Evolutionary conservation across 1,284 basidiomycete species (phyloP).

Genomic region (Malassezia obtusa): DNA sequence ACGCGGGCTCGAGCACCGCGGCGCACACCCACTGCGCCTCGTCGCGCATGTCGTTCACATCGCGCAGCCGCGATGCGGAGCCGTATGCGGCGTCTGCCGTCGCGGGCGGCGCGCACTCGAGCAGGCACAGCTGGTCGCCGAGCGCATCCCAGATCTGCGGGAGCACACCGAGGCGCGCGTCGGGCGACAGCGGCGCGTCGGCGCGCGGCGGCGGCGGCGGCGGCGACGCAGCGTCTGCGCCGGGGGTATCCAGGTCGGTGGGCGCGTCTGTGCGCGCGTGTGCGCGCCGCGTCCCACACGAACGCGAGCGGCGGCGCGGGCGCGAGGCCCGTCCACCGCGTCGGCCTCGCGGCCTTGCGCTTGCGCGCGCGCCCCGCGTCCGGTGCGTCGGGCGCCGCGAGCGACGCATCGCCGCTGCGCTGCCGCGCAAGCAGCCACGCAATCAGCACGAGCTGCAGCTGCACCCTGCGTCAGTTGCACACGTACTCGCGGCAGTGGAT

Average conservation of each 20-base stretch:
- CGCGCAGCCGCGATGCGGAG: neutral
- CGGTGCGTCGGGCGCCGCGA: neutral
- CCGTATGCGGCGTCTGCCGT: neutral
- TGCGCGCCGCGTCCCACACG: neutral
- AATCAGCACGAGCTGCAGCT: conserved; percentile 11
- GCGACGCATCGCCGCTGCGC: neutral
- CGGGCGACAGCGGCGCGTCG: too few species aligned
- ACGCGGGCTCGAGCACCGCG: conserved; percentile 31
- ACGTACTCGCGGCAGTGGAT: conserved; percentile 13
- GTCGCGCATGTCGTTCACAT: conserved; percentile 28
- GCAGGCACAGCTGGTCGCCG: conserved; percentile 14
- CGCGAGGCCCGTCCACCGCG: conserved; percentile 4
- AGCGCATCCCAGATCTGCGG: conserved; percentile 3
- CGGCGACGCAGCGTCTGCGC: too few species aligned
- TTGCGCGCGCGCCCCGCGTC: neutral
- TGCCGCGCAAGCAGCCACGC: neutral
- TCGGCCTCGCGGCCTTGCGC: neutral
- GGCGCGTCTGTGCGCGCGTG: too few species aligned
- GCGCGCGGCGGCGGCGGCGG: too few species aligned
- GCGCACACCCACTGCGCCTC: conserved; percentile 42
- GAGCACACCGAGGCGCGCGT: neutral
- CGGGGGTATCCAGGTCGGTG: too few species aligned
- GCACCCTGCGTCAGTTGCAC: conserved; percentile 1
- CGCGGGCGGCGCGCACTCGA: conserved; percentile 1
- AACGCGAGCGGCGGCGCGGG: neutral